phyloP scores from a whole-genome alignment of 352 stramenopile species.

The Phytophthora boehmeriae region DNA sequence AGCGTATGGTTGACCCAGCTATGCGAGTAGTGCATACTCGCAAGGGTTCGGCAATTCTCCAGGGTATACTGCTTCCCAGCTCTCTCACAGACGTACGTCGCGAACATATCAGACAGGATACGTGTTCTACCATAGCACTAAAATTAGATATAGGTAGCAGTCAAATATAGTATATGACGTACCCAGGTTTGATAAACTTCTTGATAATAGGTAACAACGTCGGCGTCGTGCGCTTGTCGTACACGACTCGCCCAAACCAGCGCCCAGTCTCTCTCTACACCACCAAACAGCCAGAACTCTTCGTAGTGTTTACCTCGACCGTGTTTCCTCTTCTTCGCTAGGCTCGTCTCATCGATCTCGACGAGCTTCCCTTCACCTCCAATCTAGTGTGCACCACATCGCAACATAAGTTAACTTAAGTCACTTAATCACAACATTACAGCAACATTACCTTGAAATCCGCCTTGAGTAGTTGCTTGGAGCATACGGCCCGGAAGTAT shows the following conservation, averaged over 20 bases:
- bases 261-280: slow-evolving; percentile 18
- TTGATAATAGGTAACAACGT: slow-evolving; percentile 7
- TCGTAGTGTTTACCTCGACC: background rate
- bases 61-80: slow-evolving; percentile 23
- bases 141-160: background rate
- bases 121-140: slow-evolving; percentile 1
- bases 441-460: too few species aligned
- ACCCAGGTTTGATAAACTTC: slow-evolving; percentile 5
- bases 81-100: slow-evolving; percentile 17
- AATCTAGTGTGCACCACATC: too few species aligned
- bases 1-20: slow-evolving; percentile 20
- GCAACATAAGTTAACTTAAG: too few species aligned
- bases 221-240: slow-evolving; percentile 16
- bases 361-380: slow-evolving; percentile 16
- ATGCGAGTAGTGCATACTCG: slow-evolving; percentile 13
- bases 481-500: too few species aligned
- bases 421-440: too few species aligned
- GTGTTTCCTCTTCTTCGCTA: slow-evolving; percentile 34
- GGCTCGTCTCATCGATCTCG: slow-evolving; percentile 33
- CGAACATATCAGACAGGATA: slow-evolving; percentile 27
- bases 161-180: background rate
- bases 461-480: too few species aligned
- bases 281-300: slow-evolving; percentile 33
- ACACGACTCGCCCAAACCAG: slow-evolving; percentile 24
- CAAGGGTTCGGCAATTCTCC: slow-evolving; percentile 13